phyloP scores from a whole-genome alignment of 345 rosid genomes.

The Conringia planisiliqua region DNA sequence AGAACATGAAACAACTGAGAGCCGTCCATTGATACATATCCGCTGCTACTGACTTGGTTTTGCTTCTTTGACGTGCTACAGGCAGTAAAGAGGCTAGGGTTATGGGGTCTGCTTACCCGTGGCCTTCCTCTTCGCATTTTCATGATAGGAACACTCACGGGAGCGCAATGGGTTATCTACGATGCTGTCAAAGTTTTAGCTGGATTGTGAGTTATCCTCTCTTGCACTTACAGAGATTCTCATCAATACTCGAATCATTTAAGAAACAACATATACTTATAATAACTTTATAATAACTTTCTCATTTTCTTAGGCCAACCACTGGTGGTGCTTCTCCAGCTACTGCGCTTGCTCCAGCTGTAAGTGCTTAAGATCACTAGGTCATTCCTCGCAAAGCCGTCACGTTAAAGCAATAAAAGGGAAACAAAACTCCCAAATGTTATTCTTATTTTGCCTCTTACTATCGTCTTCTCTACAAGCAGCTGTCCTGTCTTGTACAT shows the following conservation, averaged over 20 bases:
- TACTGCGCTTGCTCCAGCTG: constrained; percentile 29
- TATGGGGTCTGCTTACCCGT: constrained; percentile 78
- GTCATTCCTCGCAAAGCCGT: neutral
- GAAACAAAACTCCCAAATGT: neutral
- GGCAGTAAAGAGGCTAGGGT: constrained; percentile 77
- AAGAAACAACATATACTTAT: neutral
- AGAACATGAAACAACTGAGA: neutral
- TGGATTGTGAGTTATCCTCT: constrained; percentile 71
- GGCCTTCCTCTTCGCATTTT: constrained; percentile 94
- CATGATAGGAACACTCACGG: constrained; percentile 96
- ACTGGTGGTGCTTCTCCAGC: constrained; percentile 57
- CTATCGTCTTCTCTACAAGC: neutral
- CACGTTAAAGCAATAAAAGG: neutral
- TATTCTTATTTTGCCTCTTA: neutral
- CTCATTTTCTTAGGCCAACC: constrained; percentile 47
- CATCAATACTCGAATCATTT: neutral
- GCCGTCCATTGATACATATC: neutral
- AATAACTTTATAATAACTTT: too few species aligned
- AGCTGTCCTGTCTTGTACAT: neutral
- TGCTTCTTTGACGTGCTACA: constrained; percentile 32
- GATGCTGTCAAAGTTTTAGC: constrained; percentile 88
- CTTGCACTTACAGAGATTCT: neutral
- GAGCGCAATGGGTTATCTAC: constrained; percentile 91
- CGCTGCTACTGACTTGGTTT: neutral
- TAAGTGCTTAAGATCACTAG: constrained; percentile 10